Base-by-base conservation (phyloP, 169 alveolate species). In the Cryptosporidium tyzzeri region DNA sequence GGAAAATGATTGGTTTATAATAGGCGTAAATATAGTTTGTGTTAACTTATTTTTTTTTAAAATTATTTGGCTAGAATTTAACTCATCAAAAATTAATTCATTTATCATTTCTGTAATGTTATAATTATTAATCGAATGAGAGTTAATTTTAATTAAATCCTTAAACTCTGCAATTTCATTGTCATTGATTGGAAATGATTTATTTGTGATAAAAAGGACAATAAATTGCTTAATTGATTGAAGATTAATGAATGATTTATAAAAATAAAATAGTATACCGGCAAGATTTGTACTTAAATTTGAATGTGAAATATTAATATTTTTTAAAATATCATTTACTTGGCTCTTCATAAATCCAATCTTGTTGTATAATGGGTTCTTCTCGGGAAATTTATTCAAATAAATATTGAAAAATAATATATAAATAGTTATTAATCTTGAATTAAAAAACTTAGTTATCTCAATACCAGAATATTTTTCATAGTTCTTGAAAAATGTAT, bases 161-260 rank as follows among this genome's bases (percentile, higher is more conserved):
- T 37, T 58, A 23, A 73, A 41, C 10, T 37, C 53, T 3, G 3
- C 7, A n/a, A 59, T 23, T 2, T 51, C 51, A 51, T 50, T 14
- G 10, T 73, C 23, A 73, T 29, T 73, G 35, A 73, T 3, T 18
- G 44, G 53, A 0, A 73, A 8, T 2, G 33, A 44, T 23, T 41
- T 73, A 58, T 55, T 55, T 37, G 16, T 55, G 37, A 73, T 55
- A 35, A 73, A 23, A 23, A 73, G 29, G 14, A 73, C 12, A 16
- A 59, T 59, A 35, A 73, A 73, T 73, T 73, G 86, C 18, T 73
- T 73, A 8, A 73, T 73, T 37, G 86, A 73, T 58, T 73, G 86
- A 33, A 55, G 7, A 58, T 73, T 53, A 55, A 4, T 23, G 35
- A 73, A 73, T 0, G 86, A 73, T 59, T 59, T 73, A 39, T 73